Evolutionary conservation across 75 land plant species (phyloP).

Genomic region (Sequoiadendron giganteum): DNA sequence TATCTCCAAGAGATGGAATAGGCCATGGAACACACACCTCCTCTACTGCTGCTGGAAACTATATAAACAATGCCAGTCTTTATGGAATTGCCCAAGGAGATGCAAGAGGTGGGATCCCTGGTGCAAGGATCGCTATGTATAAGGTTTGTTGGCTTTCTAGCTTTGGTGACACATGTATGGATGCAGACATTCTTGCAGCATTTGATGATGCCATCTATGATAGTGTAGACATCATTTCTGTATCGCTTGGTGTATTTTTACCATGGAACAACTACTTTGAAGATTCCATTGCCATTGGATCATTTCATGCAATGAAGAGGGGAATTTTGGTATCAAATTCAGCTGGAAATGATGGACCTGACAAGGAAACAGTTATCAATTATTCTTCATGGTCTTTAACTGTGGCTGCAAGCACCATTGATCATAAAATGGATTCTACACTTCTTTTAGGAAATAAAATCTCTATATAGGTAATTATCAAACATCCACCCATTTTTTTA

Average conservation of each 20-base stretch:
- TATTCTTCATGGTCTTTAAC: too few species aligned
- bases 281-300: slow-evolving; percentile 38
- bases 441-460: slow-evolving; percentile 7
- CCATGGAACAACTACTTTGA: slow-evolving; percentile 28
- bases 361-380: too few species aligned
- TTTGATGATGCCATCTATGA: slow-evolving; percentile 14
- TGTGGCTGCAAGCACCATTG: too few species aligned
- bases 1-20: not conserved
- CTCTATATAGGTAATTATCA: slow-evolving; percentile 1
- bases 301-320: not conserved
- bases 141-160: slow-evolving; percentile 71
- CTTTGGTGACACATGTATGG: slow-evolving; percentile 62
- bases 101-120: slow-evolving; percentile 72
- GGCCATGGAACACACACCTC: slow-evolving; percentile 13
- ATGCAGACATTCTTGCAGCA: slow-evolving; percentile 17
- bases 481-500: not conserved
- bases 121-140: slow-evolving; percentile 72
- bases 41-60: too few species aligned
- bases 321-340: too few species aligned
- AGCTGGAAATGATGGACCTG: too few species aligned
- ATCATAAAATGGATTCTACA: too few species aligned
- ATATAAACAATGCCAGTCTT: too few species aligned
- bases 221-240: slow-evolving; percentile 63
- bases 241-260: slow-evolving; percentile 50
- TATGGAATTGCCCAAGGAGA: slow-evolving; percentile 30